A percentile compares a stretch with the other conserved stretches of the same genome.
Conservation (phyloP, 2,329 filamentous ascomycete genomes). For the Cladophialophora immunda region DNA sequence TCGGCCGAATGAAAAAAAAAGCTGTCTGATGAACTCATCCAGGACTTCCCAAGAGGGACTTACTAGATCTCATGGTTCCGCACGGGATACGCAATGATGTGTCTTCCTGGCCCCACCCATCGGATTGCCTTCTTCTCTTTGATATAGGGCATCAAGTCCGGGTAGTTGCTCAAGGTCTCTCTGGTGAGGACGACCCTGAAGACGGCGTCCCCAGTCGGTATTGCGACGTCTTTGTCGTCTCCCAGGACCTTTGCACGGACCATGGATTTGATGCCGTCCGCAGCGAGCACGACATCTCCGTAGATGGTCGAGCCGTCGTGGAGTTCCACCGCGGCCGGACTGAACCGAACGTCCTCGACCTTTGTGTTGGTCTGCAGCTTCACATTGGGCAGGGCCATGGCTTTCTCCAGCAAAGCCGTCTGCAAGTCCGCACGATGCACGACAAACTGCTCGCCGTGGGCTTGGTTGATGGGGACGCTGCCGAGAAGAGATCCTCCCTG, state of each 20-base stretch:
- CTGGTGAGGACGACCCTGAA: slow-evolving; percentile 43
- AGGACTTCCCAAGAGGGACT: neutral
- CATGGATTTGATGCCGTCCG: slow-evolving; percentile 34
- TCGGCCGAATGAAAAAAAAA: neutral
- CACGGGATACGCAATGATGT: slow-evolving; percentile 46
- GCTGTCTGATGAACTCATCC: neutral
- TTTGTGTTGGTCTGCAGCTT: slow-evolving; percentile 38
- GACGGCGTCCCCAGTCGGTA: slow-evolving; percentile 44
- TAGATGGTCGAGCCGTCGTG: slow-evolving; percentile 35
- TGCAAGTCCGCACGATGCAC: slow-evolving; percentile 46
- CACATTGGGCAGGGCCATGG: slow-evolving; percentile 33
- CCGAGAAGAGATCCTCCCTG: slow-evolving; percentile 43
- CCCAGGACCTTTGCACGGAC: slow-evolving; percentile 28
- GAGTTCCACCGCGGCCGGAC: slow-evolving; percentile 40
- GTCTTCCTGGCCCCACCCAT: slow-evolving; percentile 46
- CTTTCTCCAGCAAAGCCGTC: slow-evolving; percentile 50
- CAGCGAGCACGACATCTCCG: slow-evolving; percentile 43
- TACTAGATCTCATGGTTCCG: slow-evolving; percentile 67
- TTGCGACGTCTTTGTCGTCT: slow-evolving; percentile 47
- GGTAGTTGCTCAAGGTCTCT: slow-evolving; percentile 40
- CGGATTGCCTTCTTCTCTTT: slow-evolving; percentile 44
- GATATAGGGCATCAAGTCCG: slow-evolving; percentile 42
- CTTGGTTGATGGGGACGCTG: slow-evolving; percentile 40
- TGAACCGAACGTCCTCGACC: slow-evolving; percentile 42
- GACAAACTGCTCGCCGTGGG: slow-evolving; percentile 57